Evolutionary conservation across 1,139 yeast genomes (phyloP).

Genomic region (Sugiyamaella japonica): DNA sequence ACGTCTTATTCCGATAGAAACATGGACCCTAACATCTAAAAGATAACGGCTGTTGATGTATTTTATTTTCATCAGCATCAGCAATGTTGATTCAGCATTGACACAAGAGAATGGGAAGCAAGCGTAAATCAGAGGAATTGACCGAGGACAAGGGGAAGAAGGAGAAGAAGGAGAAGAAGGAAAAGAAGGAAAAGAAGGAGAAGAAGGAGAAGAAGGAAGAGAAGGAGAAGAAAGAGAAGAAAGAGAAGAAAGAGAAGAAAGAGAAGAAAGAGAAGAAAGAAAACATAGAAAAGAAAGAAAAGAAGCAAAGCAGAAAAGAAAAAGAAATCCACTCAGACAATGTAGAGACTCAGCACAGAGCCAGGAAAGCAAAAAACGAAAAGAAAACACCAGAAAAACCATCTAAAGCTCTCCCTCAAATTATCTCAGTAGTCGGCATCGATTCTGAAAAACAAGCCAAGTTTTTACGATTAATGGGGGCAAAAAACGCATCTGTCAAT

Average conservation of each 20-base stretch:
- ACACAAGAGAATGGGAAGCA: constrained; percentile 9
- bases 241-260: constrained; percentile 7
- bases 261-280: constrained; percentile 9
- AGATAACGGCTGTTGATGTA: constrained; percentile 2
- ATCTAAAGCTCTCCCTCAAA: neutral
- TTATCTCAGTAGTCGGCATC: constrained; percentile 30
- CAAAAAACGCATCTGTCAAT: constrained; percentile 24
- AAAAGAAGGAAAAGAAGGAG: constrained; percentile 13
- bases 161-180: constrained; percentile 18
- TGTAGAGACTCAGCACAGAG: constrained; percentile 39
- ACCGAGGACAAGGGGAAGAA: constrained; percentile 9
- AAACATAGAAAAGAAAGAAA: constrained; percentile 4
- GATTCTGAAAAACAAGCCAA: constrained; percentile 30
- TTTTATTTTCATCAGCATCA: neutral
- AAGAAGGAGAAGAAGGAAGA: constrained; percentile 10
- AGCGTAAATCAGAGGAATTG: constrained; percentile 15
- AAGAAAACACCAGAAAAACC: constrained; percentile 39
- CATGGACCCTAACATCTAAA: constrained; percentile 14
- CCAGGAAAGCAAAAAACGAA: constrained; percentile 54
- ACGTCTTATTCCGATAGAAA: neutral
- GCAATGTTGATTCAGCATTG: neutral
- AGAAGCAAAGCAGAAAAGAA: constrained; percentile 8
- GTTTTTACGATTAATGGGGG: constrained; percentile 34
- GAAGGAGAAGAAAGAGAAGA: constrained; percentile 6
- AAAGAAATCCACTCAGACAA: constrained; percentile 3